These are phyloP conservation scores for Diddensiella caesifluorescens DNA, from an alignment of 805 yeast genomes.

Conservation along the genomic window DNA sequence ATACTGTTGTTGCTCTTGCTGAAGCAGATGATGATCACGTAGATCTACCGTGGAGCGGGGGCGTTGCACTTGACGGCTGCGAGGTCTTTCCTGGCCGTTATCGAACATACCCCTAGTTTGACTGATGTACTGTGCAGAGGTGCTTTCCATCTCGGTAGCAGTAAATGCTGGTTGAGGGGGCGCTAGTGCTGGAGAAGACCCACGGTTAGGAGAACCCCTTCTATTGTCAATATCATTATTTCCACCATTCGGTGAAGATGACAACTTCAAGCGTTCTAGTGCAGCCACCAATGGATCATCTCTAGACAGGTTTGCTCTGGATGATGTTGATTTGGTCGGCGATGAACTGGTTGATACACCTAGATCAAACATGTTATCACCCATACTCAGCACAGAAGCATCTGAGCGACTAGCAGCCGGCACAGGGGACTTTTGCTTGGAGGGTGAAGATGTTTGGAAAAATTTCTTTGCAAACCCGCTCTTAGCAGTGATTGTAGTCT, in stretches of 20 bases:
- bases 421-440: neutral
- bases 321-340: constrained; percentile 12
- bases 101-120: constrained; percentile 25
- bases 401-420: neutral
- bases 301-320: constrained; percentile 20
- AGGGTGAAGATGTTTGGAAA: constrained; percentile 2
- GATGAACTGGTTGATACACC: constrained; percentile 16
- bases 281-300: constrained; percentile 54
- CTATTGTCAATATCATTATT: no score
- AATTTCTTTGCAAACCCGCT: constrained; percentile 15
- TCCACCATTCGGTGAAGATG: constrained; percentile 17
- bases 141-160: constrained; percentile 39
- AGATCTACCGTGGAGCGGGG: constrained; percentile 22
- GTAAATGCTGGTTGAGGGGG: constrained; percentile 32
- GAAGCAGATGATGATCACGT: constrained; percentile 11
- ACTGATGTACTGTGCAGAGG: constrained; percentile 24
- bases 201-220: constrained; percentile 1
- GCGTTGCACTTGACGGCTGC: constrained; percentile 18
- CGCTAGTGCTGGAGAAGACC: constrained; percentile 16
- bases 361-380: constrained; percentile 30
- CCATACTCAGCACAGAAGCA: constrained; percentile 23
- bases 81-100: neutral
- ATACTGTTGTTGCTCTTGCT: constrained; percentile 16
- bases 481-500: constrained; percentile 15
- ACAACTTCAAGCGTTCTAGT: constrained; percentile 38